These are phyloP conservation scores for Datura wrightii DNA, from an alignment of 257 asterid species.

Conservation along the genomic window DNA sequence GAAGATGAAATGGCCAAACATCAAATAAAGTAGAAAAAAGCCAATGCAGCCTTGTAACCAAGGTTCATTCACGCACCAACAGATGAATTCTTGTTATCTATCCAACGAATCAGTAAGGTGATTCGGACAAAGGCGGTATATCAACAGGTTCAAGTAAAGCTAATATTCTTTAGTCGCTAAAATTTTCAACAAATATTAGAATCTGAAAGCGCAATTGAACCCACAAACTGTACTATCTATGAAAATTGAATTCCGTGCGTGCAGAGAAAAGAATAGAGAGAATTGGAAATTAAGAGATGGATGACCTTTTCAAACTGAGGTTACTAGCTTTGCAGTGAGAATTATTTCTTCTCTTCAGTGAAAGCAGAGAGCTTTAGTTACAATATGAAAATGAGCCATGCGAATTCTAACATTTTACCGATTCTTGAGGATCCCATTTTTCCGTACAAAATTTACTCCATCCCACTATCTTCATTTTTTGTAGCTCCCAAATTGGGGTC, in stretches of 20 bases:
- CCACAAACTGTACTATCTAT: neutral
- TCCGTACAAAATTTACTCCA: neutral
- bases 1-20: constrained; percentile 4
- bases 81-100: neutral
- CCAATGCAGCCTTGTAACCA: neutral
- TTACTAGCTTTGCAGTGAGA: neutral
- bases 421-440: neutral
- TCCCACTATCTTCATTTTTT: neutral
- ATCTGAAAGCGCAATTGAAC: neutral
- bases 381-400: neutral
- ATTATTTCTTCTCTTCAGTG: neutral
- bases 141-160: neutral
- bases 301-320: constrained; percentile 25
- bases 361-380: neutral
- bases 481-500: too few species aligned
- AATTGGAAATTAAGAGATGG: neutral
- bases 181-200: too few species aligned
- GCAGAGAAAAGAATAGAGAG: neutral
- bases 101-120: too few species aligned
- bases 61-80: neutral
- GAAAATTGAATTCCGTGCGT: neutral
- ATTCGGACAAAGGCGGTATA: neutral
- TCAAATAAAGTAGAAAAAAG: neutral
- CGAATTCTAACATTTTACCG: neutral
- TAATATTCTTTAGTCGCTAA: too few species aligned